Base-by-base conservation (phyloP, 257 asterid species). In the Ilex asprella region DNA sequence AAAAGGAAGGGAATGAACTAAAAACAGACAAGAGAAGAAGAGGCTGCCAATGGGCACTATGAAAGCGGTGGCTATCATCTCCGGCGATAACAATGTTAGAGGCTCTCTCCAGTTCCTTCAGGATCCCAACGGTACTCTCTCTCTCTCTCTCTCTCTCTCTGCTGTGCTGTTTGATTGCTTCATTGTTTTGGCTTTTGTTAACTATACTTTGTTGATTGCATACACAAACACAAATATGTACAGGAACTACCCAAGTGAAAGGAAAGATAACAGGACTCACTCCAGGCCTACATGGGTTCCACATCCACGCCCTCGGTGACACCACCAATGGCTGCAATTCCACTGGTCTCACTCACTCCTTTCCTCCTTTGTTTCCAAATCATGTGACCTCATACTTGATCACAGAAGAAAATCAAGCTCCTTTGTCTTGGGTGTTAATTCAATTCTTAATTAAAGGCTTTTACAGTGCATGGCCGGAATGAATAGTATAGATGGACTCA, bases 311-410 rank as follows among this genome's bases (percentile, higher is more conserved):
- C 76, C 89, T 87, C 65, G 97, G 97, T 21, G 97, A 91, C 84
- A 90, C 96, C 66, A 84, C 95, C 75, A 91, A 87, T 55, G 97
- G 96, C 74, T 91, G 95, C 89, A 87, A 75, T 78, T 91, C 97
- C 63, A 91, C 97, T 47, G 97, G 96, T 86, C 3, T 16, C 30
- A n/a, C 14, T 11, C n/a, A 21, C 7, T 31, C 35, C 12, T 10
- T 35, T 29, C 1, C 13, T 16, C 29, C 39, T 41, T 13, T 29
- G 12, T 51, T 35, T 35, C 41, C 8, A 35, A 35, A 0, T 35
- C 41, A 35, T 35, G 8, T 3, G 41, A 35, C 41, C 41, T 35
- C 7, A 35, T 3, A 35, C 8, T 35, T 0, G 41, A 35, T 35
- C 2, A 8, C 8, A 35, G 1, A 35, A 0, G 41, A 8, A 35